These are phyloP conservation scores for Xylariaceae sp. DNA, from an alignment of 2,329 filamentous ascomycete genomes.

Conservation along the genomic window DNA sequence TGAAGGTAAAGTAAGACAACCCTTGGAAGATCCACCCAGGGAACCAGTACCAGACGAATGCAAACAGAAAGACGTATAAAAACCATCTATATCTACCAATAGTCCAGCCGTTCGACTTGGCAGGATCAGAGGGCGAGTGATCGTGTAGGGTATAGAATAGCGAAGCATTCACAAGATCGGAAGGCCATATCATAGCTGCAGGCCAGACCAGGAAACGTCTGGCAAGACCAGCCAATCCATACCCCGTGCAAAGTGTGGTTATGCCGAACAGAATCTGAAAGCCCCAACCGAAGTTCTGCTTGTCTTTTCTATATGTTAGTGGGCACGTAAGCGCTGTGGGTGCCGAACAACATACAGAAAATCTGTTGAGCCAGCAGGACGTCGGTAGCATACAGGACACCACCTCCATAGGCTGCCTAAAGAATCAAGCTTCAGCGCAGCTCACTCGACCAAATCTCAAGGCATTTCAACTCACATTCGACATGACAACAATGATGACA, in stretches of 20 bases:
- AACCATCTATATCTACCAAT: constrained; percentile 63
- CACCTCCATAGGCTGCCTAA: constrained; percentile 60
- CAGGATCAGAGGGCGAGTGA: constrained; percentile 54
- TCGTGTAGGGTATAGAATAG: constrained; percentile 69
- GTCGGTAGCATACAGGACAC: constrained; percentile 59
- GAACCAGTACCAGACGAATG: constrained; percentile 54
- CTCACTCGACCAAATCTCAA: not conserved
- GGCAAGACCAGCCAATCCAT: constrained; percentile 63
- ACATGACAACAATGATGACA: constrained; percentile 59
- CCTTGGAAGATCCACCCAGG: constrained; percentile 54
- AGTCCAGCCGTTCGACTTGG: constrained; percentile 58
- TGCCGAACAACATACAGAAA: constrained; percentile 44
- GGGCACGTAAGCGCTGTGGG: no score
- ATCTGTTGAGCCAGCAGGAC: constrained; percentile 55
- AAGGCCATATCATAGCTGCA: constrained; percentile 67
- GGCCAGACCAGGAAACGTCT: constrained; percentile 63
- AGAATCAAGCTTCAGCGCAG: constrained; percentile 23
- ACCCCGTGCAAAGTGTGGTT: constrained; percentile 65
- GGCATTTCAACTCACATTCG: constrained; percentile 51
- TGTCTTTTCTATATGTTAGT: constrained; percentile 37
- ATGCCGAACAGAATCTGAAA: constrained; percentile 64
- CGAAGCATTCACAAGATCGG: constrained; percentile 60
- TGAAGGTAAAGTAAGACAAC: constrained; percentile 40
- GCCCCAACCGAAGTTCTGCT: constrained; percentile 58
- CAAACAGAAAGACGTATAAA: constrained; percentile 50